A percentile compares a stretch with the other conserved stretches of the same genome.
These are phyloP conservation scores for Lachnum nothofagi DNA, from an alignment of 2,329 filamentous ascomycete genomes.

Conservation along the genomic window DNA sequence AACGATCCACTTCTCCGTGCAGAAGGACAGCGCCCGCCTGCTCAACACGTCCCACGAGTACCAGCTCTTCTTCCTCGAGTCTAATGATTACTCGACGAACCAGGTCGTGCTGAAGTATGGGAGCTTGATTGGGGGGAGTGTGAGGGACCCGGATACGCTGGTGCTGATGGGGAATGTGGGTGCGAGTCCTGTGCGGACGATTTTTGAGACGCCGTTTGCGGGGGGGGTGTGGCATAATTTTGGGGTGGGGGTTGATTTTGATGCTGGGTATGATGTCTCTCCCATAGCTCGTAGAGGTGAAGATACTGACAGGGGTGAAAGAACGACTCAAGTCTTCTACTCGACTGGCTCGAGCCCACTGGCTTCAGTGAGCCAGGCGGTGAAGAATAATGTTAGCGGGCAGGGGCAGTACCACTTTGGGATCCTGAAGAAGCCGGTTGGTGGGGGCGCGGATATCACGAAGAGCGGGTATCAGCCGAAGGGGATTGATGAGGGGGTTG, in stretches of 20 bases:
- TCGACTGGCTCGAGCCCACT: conserved; percentile 33
- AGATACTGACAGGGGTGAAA: conserved; percentile 25
- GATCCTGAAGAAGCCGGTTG: conserved; percentile 53
- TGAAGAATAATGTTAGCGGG: conserved; percentile 48
- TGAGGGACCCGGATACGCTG: conserved; percentile 37
- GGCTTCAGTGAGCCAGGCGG: conserved; percentile 40
- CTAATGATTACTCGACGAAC: conserved; percentile 44
- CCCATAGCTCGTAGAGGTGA: background rate
- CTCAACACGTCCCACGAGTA: conserved; percentile 40
- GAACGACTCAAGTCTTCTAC: conserved; percentile 45
- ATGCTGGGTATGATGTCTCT: conserved; percentile 42
- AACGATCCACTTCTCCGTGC: conserved; percentile 57
- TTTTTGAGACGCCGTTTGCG: conserved; percentile 50
- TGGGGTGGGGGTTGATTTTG: conserved; percentile 53
- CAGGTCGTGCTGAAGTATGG: conserved; percentile 53
- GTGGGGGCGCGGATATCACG: conserved; percentile 42
- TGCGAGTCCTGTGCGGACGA: conserved; percentile 37
- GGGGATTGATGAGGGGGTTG: conserved; percentile 46
- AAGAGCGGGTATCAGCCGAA: conserved; percentile 43
- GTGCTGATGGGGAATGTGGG: conserved; percentile 46
- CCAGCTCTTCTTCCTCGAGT: conserved; percentile 51
- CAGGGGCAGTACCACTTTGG: conserved; percentile 58
- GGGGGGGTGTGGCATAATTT: conserved; percentile 56
- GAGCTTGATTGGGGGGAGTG: conserved; percentile 41
- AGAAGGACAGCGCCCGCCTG: conserved; percentile 46